Evolutionary conservation across 2,329 filamentous ascomycete species (phyloP).

Genomic region (Calycina marina): DNA sequence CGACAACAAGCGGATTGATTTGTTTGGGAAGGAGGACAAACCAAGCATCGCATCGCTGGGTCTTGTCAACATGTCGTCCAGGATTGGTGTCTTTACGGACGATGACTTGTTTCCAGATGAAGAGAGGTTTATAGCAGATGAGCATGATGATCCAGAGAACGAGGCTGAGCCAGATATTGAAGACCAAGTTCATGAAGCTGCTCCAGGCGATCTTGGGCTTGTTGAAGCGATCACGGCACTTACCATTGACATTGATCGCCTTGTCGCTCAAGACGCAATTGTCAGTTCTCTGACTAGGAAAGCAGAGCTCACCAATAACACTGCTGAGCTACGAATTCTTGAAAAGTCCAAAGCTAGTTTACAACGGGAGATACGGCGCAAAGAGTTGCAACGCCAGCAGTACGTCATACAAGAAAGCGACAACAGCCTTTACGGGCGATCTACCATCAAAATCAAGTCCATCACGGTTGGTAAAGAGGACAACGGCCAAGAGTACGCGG

Average conservation of each 20-base stretch:
- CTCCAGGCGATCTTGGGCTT: constrained; percentile 82
- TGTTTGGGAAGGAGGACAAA: constrained; percentile 42
- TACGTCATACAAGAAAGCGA: constrained; percentile 97
- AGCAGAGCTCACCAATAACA: constrained; percentile 94
- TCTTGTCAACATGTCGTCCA: constrained; percentile 72
- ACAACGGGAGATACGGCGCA: constrained; percentile 80
- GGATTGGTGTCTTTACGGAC: constrained; percentile 84
- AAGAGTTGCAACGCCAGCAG: constrained; percentile 90
- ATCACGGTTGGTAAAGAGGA: constrained; percentile 87
- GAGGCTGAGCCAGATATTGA: constrained; percentile 45
- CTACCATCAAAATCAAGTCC: constrained; percentile 77
- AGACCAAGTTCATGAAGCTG: constrained; percentile 85
- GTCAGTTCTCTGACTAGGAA: constrained; percentile 86
- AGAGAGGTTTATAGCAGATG: constrained; percentile 71
- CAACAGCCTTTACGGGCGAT: constrained; percentile 88
- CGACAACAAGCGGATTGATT: constrained; percentile 34
- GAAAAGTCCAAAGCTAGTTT: constrained; percentile 89
- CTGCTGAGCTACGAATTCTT: constrained; percentile 78
- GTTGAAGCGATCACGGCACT: constrained; percentile 83
- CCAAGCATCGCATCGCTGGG: constrained; percentile 86
- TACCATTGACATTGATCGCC: constrained; percentile 80
- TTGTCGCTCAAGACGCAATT: constrained; percentile 76
- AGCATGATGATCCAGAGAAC: constrained; percentile 56
- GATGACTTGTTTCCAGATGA: constrained; percentile 90
- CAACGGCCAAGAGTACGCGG: constrained; percentile 82